Evolutionary conservation across 139 green algal species (phyloP), one percentile per base, ranked within the genome.

Genomic region (Tetratostichococcus sp.): DNA sequence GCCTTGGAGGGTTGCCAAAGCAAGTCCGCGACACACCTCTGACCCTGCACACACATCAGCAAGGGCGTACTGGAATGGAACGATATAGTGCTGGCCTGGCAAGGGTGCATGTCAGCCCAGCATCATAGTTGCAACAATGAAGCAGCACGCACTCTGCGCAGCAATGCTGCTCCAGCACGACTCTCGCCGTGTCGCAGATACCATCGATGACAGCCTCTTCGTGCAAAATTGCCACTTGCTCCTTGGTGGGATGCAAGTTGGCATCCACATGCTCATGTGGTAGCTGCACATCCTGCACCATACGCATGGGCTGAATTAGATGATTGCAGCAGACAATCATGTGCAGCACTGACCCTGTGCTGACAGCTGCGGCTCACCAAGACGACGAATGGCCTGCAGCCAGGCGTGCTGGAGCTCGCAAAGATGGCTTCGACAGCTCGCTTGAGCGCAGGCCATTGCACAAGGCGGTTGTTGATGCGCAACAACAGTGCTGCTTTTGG

Each of bases 181-280:
- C n/a, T n/a, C n/a, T n/a, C n/a, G n/a, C n/a, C n/a, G 82, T 85
- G 4, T 28, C 30, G 28, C 86, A 78, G 17, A 97, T 28, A 0
- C 39, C 57, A 42, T 92, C 85, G 14, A 94, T 76, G 8, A 96
- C 67, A 30, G 83, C 83, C n/a, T 95, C 91, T 82, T 97, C 88
- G 50, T 94, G 85, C 69, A 97, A 80, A 76, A 97, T 92, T 33
- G 85, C 86, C 0, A 98, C 94, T 76, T 98, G 92, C n/a, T 82
- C 80, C 86, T 99, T 97, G 62, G 93, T 97, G n/a, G 93, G 93
- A 80, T 97, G 93, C 77, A 98, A 79, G 80, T 99, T 99, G 23
- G 98, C 94, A 72, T 99, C 95, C 32, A 99, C 94, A 69, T 97
- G 86, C 30, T 76, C 67, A 0, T 86, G 77, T 2, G 95, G 96